phyloP scores from a whole-genome alignment of 768 basidiomycete species.

The Hebeloma cylindrosporum region DNA sequence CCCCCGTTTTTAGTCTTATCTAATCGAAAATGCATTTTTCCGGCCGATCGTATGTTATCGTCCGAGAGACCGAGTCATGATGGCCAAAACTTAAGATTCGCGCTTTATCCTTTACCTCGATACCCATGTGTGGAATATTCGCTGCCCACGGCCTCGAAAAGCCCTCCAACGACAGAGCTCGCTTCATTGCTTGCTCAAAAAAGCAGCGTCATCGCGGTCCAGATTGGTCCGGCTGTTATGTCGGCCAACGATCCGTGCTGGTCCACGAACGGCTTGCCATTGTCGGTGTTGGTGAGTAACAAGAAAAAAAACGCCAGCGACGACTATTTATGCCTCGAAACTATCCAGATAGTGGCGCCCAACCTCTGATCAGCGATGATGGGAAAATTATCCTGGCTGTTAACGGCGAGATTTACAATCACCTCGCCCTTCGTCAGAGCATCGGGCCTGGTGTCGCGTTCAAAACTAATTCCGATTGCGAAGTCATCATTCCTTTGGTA shows the following conservation, averaged over 20 bases:
- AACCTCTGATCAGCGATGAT: constrained; percentile 87
- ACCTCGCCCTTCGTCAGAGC: constrained; percentile 71
- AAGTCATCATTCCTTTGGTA: constrained; percentile 93
- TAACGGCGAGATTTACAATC: constrained; percentile 99
- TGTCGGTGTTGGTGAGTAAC: constrained; percentile 87
- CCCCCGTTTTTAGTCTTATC: too few relatives aligned
- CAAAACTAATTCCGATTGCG: constrained; percentile 98
- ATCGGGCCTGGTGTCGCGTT: constrained; percentile 71
- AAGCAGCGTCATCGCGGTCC: constrained; percentile 92
- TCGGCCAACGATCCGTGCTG: constrained; percentile 78
- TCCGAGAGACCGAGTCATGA: constrained; percentile 25
- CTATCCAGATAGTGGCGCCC: constrained; percentile 85
- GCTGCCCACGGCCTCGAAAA: constrained; percentile 80
- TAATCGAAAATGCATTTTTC: constrained; percentile 11
- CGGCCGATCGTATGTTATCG: constrained; percentile 27
- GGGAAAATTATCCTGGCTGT: constrained; percentile 84
- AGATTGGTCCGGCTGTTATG: constrained; percentile 97
- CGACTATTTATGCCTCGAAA: constrained; percentile 7
- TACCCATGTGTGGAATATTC: constrained; percentile 89
- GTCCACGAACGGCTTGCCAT: constrained; percentile 96
- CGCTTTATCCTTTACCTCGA: constrained; percentile 9
- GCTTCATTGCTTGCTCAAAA: constrained; percentile 84
- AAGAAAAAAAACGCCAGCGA: neutral
- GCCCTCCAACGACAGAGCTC: constrained; percentile 65
- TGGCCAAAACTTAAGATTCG: constrained; percentile 11